Conservation (phyloP, 192 early-diverging fungal genomes). For the Phlyctochytrium bullatum region DNA sequence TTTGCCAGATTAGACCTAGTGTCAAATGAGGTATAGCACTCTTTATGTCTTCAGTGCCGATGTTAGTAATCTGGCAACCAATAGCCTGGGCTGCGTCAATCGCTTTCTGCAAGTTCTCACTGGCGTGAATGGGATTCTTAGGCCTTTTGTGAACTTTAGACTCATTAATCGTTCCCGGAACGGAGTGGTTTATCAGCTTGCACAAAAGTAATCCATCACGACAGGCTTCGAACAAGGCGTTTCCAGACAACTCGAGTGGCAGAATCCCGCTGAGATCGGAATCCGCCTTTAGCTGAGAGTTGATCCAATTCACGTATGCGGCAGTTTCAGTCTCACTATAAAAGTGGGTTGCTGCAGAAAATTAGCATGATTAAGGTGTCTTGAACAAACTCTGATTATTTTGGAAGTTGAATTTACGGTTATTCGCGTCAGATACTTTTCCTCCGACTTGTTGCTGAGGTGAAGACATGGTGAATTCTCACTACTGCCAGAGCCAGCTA, state of each 20-base stretch:
- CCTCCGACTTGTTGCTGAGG: no score
- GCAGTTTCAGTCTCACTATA: constrained; percentile 29
- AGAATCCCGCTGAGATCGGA: constrained; percentile 21
- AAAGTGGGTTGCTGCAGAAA: constrained; percentile 28
- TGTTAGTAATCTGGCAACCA: constrained; percentile 33
- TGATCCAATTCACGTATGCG: constrained; percentile 43
- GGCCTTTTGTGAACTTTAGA: constrained; percentile 13
- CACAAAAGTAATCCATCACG: constrained; percentile 39
- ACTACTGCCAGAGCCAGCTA: no score
- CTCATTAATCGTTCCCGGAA: constrained; percentile 37
- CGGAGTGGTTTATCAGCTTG: constrained; percentile 46
- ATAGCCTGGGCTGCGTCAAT: constrained; percentile 24
- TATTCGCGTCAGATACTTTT: no score
- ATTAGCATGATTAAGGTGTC: no score
- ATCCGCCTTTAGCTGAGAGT: constrained; percentile 29
- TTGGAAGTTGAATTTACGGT: no score
- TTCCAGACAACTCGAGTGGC: constrained; percentile 19
- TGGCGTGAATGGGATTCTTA: constrained; percentile 25
- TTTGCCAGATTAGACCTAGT: constrained; percentile 36
- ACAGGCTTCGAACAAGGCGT: constrained; percentile 35
- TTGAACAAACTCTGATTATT: no score
- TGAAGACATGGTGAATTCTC: no score
- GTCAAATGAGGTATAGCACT: constrained; percentile 28
- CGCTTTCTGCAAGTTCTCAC: constrained; percentile 27
- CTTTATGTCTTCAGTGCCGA: constrained; percentile 30